Percentiles rank a stretch among this genome's conserved stretches.
phyloP scores from a whole-genome alignment of 2,329 filamentous ascomycete species.

The Fusarium siculi region DNA sequence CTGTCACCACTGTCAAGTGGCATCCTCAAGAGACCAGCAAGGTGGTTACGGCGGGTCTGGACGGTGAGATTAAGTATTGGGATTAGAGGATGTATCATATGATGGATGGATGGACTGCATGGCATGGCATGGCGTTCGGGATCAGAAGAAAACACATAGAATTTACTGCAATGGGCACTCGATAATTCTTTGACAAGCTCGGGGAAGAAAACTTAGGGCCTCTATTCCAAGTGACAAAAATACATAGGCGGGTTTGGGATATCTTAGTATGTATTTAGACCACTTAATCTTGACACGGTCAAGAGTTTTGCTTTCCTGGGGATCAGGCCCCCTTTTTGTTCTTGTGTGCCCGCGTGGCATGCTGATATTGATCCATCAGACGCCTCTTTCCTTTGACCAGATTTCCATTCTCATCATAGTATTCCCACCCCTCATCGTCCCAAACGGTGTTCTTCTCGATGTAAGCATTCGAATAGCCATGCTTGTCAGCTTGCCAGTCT shows the following conservation, averaged over 20 bases:
- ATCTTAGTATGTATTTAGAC: background rate
- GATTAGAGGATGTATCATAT: conserved; percentile 66
- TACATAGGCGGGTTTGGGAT: background rate
- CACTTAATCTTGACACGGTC: background rate
- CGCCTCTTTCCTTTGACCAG: background rate
- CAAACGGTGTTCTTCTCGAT: background rate
- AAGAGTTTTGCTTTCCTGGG: background rate
- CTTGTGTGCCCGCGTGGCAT: background rate
- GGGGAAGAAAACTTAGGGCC: background rate
- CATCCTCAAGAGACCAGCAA: conserved; percentile 98
- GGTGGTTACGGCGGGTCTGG: conserved; percentile 88
- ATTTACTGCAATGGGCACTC: conserved; percentile 1
- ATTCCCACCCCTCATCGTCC: background rate
- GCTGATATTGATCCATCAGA: conserved; percentile 30
- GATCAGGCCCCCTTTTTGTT: background rate
- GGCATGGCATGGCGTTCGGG: conserved; percentile 43
- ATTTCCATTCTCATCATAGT: conserved; percentile 14
- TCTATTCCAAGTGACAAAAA: background rate
- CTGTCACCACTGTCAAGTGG: conserved; percentile 91
- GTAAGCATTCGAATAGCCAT: conserved; percentile 23
- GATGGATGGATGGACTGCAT: conserved; percentile 27
- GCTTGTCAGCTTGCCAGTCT: conserved; percentile 49
- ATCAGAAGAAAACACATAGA: conserved; percentile 22
- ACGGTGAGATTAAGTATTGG: conserved; percentile 92
- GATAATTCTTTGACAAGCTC: background rate